Percentiles rank a stretch among this genome's conserved stretches.
phyloP scores from a whole-genome alignment of 805 yeast genomes.

The Candida maesae region DNA sequence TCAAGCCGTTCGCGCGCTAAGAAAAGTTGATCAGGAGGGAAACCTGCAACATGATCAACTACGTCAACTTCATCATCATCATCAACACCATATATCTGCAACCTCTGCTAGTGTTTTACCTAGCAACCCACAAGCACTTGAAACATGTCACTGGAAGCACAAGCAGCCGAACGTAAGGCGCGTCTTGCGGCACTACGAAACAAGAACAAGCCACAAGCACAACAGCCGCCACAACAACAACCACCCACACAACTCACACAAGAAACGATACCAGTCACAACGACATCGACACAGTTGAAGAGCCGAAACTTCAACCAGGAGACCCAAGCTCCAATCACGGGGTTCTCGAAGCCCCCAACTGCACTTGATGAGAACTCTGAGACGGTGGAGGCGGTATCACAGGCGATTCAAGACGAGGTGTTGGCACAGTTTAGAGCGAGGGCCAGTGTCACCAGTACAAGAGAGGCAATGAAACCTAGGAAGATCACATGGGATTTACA shows the following conservation, averaged over 20 bases:
- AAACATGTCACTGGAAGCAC: constrained; percentile 23
- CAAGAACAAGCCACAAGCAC: constrained; percentile 11
- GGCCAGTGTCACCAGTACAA: constrained; percentile 6
- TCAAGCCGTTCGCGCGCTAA: not conserved
- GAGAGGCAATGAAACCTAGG: constrained; percentile 9
- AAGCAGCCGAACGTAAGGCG: constrained; percentile 29
- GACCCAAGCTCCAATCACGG: constrained; percentile 13
- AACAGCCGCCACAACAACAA: constrained; percentile 1
- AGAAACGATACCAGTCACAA: not conserved
- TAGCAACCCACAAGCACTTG: too few relatives aligned
- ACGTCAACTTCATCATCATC: not conserved
- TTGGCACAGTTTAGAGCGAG: constrained; percentile 21
- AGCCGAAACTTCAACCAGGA: constrained; percentile 24
- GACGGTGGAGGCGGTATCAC: constrained; percentile 36
- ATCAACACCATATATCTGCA: not conserved
- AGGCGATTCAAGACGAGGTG: constrained; percentile 27
- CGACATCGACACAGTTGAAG: constrained; percentile 2
- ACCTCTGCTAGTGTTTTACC: too few relatives aligned
- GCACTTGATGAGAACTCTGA: constrained; percentile 27
- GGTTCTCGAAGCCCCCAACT: constrained; percentile 23
- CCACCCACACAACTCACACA: not conserved
- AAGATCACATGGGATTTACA: constrained; percentile 34
- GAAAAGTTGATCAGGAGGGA: too few relatives aligned
- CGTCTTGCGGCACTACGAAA: constrained; percentile 26
- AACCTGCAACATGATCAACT: not conserved